phyloP scores from a whole-genome alignment of 139 green algal genomes.

The Chlamydomonas sp. region DNA sequence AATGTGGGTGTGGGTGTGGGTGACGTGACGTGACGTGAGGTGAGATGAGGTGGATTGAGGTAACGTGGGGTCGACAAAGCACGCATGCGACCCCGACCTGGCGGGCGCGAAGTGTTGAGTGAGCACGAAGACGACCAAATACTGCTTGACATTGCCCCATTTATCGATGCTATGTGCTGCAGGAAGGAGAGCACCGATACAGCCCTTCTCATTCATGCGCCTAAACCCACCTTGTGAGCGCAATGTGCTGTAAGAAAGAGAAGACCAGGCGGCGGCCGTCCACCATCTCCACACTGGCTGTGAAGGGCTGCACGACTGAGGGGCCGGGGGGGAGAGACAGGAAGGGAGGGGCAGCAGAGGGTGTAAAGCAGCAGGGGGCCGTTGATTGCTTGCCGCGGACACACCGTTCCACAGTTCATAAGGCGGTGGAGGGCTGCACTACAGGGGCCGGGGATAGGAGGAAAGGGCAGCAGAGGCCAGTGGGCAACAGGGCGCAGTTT shows the following conservation, averaged over 20 bases:
- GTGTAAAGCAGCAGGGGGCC: not conserved
- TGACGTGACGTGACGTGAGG: not conserved
- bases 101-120: not conserved
- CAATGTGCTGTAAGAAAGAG: constrained; percentile 73
- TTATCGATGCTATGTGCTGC: not conserved
- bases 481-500: not conserved
- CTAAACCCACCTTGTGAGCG: constrained; percentile 53
- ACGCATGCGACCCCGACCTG: not conserved
- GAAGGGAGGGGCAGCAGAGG: not conserved
- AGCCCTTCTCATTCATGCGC: not conserved
- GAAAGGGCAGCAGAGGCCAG: not conserved
- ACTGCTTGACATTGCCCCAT: not conserved
- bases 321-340: not conserved
- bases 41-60: not conserved
- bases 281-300: constrained; percentile 66
- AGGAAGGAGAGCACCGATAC: not conserved
- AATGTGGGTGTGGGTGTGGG: not conserved
- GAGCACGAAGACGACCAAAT: not conserved
- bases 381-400: too few species aligned
- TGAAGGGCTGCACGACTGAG: constrained; percentile 53
- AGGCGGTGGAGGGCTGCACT: constrained; percentile 62
- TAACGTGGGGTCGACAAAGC: not conserved
- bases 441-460: not conserved
- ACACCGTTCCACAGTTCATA: not conserved
- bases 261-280: constrained; percentile 45